These are phyloP conservation scores for Nemophila menziesii DNA, from an alignment of 257 asterid genomes.

Conservation along the genomic window DNA sequence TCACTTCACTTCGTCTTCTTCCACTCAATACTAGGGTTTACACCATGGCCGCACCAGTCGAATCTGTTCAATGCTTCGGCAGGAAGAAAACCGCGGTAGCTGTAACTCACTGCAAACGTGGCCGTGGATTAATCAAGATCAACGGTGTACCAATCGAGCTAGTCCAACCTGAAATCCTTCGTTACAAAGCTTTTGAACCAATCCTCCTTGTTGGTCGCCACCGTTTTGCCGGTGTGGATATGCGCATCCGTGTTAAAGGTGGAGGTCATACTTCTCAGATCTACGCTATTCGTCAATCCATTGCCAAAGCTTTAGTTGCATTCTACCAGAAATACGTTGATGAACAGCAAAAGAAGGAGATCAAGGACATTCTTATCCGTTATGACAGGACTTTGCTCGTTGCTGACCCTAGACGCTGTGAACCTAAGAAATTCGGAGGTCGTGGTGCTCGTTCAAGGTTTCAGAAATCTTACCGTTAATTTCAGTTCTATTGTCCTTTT, in stretches of 20 bases:
- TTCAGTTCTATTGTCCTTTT: background rate
- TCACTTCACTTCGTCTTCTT: background rate
- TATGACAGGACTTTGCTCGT: slow-evolving; percentile 75
- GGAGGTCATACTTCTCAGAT: slow-evolving; percentile 80
- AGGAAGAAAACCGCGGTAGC: slow-evolving; percentile 78
- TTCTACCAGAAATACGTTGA: slow-evolving; percentile 71
- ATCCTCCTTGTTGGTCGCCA: slow-evolving; percentile 58
- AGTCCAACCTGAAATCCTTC: slow-evolving; percentile 66
- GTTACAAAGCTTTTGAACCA: slow-evolving; percentile 72
- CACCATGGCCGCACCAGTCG: slow-evolving; percentile 35
- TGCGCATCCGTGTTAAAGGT: slow-evolving; percentile 74
- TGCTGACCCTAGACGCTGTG: slow-evolving; percentile 82
- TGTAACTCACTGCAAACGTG: slow-evolving; percentile 72
- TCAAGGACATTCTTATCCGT: slow-evolving; percentile 60
- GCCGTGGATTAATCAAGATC: slow-evolving; percentile 63
- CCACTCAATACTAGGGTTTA: background rate
- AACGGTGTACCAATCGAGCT: slow-evolving; percentile 78
- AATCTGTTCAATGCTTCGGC: slow-evolving; percentile 68
- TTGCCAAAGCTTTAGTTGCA: slow-evolving; percentile 67
- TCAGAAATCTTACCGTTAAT: slow-evolving; percentile 69
- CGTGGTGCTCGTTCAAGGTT: slow-evolving; percentile 86
- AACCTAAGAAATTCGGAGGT: slow-evolving; percentile 94
- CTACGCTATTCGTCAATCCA: slow-evolving; percentile 70
- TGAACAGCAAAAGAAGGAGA: slow-evolving; percentile 71
- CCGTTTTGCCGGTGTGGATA: slow-evolving; percentile 66